These are phyloP conservation scores for Monosporascus sp. DNA, from an alignment of 2,329 filamentous ascomycete species.

Conservation along the genomic window DNA sequence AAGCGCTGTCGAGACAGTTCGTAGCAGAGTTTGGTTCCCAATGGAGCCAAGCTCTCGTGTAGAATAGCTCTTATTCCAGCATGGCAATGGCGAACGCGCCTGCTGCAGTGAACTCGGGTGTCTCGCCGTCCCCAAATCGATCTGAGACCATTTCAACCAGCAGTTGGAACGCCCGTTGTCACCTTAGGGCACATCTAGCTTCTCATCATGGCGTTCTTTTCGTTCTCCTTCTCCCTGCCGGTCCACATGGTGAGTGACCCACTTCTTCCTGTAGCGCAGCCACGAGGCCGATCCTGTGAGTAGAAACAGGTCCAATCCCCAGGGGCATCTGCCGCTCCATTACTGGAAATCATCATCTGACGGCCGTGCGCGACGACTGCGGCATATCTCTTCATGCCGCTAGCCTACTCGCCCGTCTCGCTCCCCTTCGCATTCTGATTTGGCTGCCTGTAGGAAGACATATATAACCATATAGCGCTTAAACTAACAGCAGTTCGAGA, in stretches of 20 bases:
- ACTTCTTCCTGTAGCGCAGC: neutral
- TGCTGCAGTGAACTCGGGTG: conserved; percentile 26
- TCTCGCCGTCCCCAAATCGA: conserved; percentile 37
- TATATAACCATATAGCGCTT: too few species aligned
- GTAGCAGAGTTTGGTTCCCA: conserved; percentile 41
- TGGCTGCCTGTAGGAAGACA: too few species aligned
- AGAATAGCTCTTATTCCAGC: too few species aligned
- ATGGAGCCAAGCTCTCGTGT: conserved; percentile 33
- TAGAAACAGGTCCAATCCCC: conserved; percentile 46
- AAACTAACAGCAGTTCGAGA: too few species aligned
- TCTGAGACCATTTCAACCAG: conserved; percentile 53
- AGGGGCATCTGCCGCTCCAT: conserved; percentile 52
- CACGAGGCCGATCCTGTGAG: neutral
- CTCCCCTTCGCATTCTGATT: conserved; percentile 61
- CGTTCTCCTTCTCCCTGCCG: conserved; percentile 59
- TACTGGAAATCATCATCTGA: conserved; percentile 53
- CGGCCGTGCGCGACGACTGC: conserved; percentile 49
- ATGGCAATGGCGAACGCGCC: conserved; percentile 30
- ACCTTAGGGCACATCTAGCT: conserved; percentile 61
- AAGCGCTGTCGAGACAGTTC: conserved; percentile 40
- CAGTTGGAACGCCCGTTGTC: conserved; percentile 50
- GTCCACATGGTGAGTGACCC: conserved; percentile 43
- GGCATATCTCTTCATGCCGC: conserved; percentile 57
- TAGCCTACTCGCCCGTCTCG: conserved; percentile 59
- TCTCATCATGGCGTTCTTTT: conserved; percentile 64